Conservation (phyloP, 2,329 filamentous ascomycete species). For the Penicillium sp. region DNA sequence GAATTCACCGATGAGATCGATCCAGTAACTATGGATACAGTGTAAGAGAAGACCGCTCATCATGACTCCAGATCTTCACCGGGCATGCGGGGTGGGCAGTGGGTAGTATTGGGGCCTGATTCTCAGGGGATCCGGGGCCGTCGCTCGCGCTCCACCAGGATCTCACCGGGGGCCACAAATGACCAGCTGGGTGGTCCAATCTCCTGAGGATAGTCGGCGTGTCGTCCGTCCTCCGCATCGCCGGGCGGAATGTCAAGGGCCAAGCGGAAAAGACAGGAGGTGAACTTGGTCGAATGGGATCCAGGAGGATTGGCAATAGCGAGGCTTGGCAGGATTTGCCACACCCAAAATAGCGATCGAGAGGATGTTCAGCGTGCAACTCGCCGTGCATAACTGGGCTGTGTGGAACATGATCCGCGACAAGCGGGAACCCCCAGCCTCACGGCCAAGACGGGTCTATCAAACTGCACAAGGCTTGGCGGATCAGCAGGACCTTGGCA, state of each 20-base stretch:
- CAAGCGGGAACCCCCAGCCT: conserved; percentile 14
- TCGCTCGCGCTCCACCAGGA: conserved; percentile 8
- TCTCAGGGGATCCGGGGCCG: too few relatives aligned
- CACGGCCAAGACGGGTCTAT: conserved; percentile 23
- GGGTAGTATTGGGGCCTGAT: too few relatives aligned
- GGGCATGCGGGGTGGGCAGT: conserved; percentile 18
- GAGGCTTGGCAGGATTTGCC: conserved; percentile 10
- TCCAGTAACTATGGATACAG: too few relatives aligned
- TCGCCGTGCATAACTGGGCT: not conserved
- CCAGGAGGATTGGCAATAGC: conserved; percentile 10
- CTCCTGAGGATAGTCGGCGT: conserved; percentile 10
- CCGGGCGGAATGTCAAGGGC: too few relatives aligned
- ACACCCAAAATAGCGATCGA: not conserved
- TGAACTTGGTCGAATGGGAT: not conserved
- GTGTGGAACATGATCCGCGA: conserved; percentile 17
- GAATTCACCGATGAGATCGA: too few relatives aligned
- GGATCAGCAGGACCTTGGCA: conserved; percentile 23
- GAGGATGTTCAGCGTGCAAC: conserved; percentile 8
- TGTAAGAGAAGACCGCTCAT: too few relatives aligned
- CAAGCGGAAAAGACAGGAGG: too few relatives aligned
- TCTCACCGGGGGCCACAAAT: conserved; percentile 17
- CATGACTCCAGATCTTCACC: conserved; percentile 16
- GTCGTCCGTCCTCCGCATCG: too few relatives aligned
- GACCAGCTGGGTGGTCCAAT: conserved; percentile 10
- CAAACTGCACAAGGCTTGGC: conserved; percentile 26